A percentile compares a stretch with the other conserved stretches of the same genome.
Evolutionary conservation across 305 asterid genomes (phyloP).

Genomic region (Fraxinus floribunda): DNA sequence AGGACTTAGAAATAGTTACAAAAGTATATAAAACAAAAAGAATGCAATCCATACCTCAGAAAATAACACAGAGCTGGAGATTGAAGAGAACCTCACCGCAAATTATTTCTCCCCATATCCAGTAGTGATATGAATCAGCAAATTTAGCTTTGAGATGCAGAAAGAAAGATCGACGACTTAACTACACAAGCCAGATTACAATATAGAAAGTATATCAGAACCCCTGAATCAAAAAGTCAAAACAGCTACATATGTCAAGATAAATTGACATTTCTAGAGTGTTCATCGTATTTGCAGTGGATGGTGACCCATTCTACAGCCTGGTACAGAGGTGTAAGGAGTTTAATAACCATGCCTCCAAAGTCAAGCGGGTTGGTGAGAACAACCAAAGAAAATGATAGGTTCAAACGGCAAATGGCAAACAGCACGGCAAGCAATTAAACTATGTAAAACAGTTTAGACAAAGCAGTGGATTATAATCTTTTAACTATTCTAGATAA

Average conservation of each 20-base stretch:
- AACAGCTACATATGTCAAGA: conserved; percentile 3
- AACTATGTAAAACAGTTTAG: neutral
- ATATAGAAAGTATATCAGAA: conserved; percentile 12
- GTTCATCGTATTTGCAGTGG: conserved; percentile 1
- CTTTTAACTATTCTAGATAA: neutral
- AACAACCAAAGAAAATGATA: neutral
- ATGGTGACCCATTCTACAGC: neutral
- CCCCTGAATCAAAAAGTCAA: neutral
- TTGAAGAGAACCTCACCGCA: conserved; percentile 20
- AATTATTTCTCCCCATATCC: neutral
- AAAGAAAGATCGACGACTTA: neutral
- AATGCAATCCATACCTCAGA: neutral
- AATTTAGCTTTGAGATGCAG: conserved; percentile 12
- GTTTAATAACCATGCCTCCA: neutral
- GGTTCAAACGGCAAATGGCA: neutral
- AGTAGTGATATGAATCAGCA: conserved; percentile 13
- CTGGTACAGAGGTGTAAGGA: neutral
- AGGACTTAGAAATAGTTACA: neutral
- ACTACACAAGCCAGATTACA: neutral
- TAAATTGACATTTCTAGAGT: neutral
- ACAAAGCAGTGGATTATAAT: neutral
- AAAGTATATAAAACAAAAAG: conserved; percentile 12
- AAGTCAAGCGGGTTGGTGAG: neutral
- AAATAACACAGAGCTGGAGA: neutral
- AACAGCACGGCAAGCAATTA: neutral